phyloP scores from a whole-genome alignment of 2,329 filamentous ascomycete species.

The Xylariaceae sp. region DNA sequence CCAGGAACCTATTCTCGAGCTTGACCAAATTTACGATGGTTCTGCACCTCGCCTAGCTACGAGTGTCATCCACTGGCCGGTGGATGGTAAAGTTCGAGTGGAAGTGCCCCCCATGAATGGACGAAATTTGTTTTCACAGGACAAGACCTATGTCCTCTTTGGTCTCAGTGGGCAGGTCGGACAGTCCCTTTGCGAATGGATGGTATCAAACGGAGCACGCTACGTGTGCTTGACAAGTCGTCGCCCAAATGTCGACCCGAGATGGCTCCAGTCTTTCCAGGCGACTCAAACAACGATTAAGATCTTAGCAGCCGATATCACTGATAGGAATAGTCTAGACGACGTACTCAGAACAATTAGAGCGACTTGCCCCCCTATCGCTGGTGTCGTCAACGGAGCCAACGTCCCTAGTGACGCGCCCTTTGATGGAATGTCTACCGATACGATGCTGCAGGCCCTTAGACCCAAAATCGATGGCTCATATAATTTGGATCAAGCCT shows the following conservation, averaged over 20 bases:
- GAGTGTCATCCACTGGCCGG: background rate
- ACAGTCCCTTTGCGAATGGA: slow-evolving; percentile 41
- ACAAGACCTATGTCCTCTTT: slow-evolving; percentile 37
- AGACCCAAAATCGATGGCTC: slow-evolving; percentile 44
- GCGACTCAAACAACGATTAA: slow-evolving; percentile 19
- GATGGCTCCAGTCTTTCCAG: slow-evolving; percentile 29
- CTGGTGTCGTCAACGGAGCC: slow-evolving; percentile 47
- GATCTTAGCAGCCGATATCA: slow-evolving; percentile 27
- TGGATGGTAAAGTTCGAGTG: background rate
- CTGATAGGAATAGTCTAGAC: slow-evolving; percentile 19
- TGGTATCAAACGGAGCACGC: slow-evolving; percentile 40
- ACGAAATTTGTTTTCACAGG: background rate
- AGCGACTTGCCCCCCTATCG: slow-evolving; percentile 40
- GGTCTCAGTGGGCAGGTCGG: slow-evolving; percentile 40
- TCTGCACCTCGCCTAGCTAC: background rate
- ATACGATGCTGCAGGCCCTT: slow-evolving; percentile 31
- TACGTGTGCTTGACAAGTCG: slow-evolving; percentile 43
- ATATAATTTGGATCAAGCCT: slow-evolving; percentile 40
- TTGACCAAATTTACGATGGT: too few relatives aligned
- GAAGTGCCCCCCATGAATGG: background rate
- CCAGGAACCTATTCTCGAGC: too few relatives aligned
- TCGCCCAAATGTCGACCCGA: slow-evolving; percentile 37
- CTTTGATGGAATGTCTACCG: slow-evolving; percentile 33
- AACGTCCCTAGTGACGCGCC: slow-evolving; percentile 44
- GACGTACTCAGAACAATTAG: slow-evolving; percentile 21